Evolutionary conservation across 2,329 filamentous ascomycete genomes (phyloP), one percentile per base, ranked within the genome.

Genomic region (Aspergillus carbonarius): DNA sequence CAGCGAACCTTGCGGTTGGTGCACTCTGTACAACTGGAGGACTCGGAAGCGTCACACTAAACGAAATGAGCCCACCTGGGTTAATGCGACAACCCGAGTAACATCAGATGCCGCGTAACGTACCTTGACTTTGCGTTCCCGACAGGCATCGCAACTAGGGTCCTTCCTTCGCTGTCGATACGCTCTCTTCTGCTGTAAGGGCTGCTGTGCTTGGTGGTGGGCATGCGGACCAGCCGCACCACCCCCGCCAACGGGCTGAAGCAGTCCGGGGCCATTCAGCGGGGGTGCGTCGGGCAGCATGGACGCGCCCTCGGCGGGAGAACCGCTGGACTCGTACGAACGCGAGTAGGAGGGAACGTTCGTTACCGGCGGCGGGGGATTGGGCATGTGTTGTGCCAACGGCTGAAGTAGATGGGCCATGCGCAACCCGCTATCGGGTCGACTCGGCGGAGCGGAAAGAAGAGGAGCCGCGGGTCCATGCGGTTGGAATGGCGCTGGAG

Each of bases 161-260:
- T 99, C 95, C 73, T 99, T 99, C 66, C 95, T 85, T 65, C 95
- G 83, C 74, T 99, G 95, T 23, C 95, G 87, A 78, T 98, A 99
- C 2, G 95, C 93, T 71, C 95, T 83, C 76, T 98, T 98, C 74
- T 96, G 73, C 49, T 73, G 92, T 32, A 89, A 85, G 67, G 90
- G 89, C 64, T 85, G 74, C 69, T 81, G 74, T 69, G 81, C 86
- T 66, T 85, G 74, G 69, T 64, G 62, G 46, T 64, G 62, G 17
- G 37, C n/a, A 12, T 54, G 51, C 51, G 51, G 37, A 7, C 51
- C 51, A 42, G 51, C 51, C 37, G 51, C 35, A 39, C n/a, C 35
- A 44, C 37, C 39, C 20, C 39, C 51, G 30, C 51, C 51, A n/a
- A 54, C 15, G 37, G 51, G 35, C n/a, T 54, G 51, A 30, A 54